Base-by-base conservation (phyloP, 306 rosid genomes). In the Lathyrus tuberosus region DNA sequence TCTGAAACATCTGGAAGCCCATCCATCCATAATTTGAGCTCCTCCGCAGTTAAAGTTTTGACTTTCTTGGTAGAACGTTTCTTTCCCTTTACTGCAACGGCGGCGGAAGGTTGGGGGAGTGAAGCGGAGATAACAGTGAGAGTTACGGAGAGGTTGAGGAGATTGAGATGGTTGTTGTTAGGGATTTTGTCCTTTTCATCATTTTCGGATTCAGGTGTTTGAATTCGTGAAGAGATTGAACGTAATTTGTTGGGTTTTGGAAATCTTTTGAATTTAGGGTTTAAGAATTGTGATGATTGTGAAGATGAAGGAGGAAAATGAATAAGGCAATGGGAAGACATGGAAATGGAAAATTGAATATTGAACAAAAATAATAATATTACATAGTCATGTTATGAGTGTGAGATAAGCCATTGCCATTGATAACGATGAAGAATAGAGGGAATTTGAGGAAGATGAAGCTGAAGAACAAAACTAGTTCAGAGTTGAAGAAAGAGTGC, bases 1-100 rank as follows among this genome's bases (percentile, higher is more conserved):
- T 85, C 86, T 2, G 91, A 81, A 69, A 94, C 87, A 18, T 79
- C 6, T 12, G 98, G 98, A 17, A 94, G 90, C 0, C 97, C 96
- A 41, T 77, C 69, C 3, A 79, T 49, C 98, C 98, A 94, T 3
- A 86, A 71, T 41, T 83, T 68, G 43, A 94, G 86, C 66, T 90
- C 95, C 79, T 90, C 86, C 9, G 83, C 82, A 16, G 98, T 76
- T n/a, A 90, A 35, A 47, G 91, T 81, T 70, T 90, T 90, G 10
- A 52, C 31, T 14, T 84, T 90, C 81, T 86, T 93, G 10, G 81
- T 9, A n/a, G 80, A 40, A 2, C 96, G 88, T 67, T 78, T 84
- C 24, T 83, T 84, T 35, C 58, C 85, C 68, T 88, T 90, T 33
- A 5, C 38, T 8, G 70, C 82, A 20, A 86, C 58, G 68, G 79